Evolutionary conservation across 2,329 filamentous ascomycete species (phyloP), one percentile per base, ranked within the genome.

Genomic region (Ceratocystis harringtonii): DNA sequence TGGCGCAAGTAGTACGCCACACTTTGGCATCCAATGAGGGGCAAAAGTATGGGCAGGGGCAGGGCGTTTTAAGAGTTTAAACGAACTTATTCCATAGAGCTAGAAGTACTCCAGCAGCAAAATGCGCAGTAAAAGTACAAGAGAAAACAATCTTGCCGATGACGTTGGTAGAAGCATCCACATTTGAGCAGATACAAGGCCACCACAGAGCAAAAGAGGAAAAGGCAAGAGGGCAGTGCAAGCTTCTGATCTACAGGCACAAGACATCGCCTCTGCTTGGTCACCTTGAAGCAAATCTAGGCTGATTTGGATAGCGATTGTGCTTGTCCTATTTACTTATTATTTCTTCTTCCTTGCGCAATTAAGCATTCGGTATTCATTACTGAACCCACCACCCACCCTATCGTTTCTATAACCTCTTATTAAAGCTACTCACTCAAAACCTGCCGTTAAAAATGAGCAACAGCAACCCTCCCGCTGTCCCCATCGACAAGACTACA

Each of bases 401-500:
- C 28, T 19, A 61, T n/a, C n/a, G 44, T 12, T 10, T 43, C 36
- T 22, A 8, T 25, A 10, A 25, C 2, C 8, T 19, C 17, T 15
- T 10, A 6, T 28, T n/a, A n/a, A 28, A 15, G 25, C 62, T 22
- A 55, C 6, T 25, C 12, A 41, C 32, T 10, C 36, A 57, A 12
- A 28, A 48, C 17, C 36, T 30, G 25, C 5, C 30, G 8, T 17
- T 43, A 48, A 36, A 5, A 22, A 63, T 63, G 62, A 63, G 62
- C 62, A 43, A 12, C 55, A 58, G 15, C 28, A 36, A 58, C 30
- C 30, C 36, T 6, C 45, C 65, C 57, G 55, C 44, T 22, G 32
- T 32, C 22, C 22, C 63, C n/a, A 22, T 41, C 36, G 63, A 61
- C 12, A 52, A 50, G 52, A 72, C 74, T 36, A 73, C 76, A 43